These are phyloP conservation scores for Schizosaccharomyces japonicus DNA, from an alignment of 805 yeast genomes.

Conservation along the genomic window DNA sequence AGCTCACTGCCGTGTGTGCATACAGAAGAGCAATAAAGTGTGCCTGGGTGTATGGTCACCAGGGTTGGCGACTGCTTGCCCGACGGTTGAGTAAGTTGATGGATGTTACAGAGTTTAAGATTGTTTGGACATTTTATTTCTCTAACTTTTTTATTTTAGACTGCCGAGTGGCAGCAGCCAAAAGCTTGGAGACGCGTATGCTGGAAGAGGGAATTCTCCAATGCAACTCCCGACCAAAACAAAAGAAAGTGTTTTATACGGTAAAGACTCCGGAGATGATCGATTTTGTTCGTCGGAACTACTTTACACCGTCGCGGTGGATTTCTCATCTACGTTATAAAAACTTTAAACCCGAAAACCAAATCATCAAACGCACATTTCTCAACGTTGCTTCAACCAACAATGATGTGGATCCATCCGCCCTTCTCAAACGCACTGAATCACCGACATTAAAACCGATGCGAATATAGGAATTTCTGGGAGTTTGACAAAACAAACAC, in stretches of 20 bases:
- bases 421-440: too few species aligned
- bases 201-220: neutral
- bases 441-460: too few species aligned
- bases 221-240: neutral
- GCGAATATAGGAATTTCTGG: too few species aligned
- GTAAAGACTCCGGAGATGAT: neutral
- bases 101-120: too few species aligned
- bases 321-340: neutral
- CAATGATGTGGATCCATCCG: too few species aligned
- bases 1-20: neutral
- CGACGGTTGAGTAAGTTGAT: neutral
- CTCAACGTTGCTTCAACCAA: too few species aligned
- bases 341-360: neutral
- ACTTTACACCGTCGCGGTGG: constrained; percentile 3
- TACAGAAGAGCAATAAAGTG: neutral
- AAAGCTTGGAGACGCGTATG: neutral
- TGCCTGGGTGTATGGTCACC: neutral
- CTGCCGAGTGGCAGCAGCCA: neutral
- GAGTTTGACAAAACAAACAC: too few species aligned
- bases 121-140: too few species aligned
- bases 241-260: neutral
- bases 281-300: neutral
- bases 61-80: neutral
- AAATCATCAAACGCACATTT: too few species aligned
- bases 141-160: neutral